Evolutionary conservation across 2,329 filamentous ascomycete species (phyloP).

Genomic region (Penicillium sp.): DNA sequence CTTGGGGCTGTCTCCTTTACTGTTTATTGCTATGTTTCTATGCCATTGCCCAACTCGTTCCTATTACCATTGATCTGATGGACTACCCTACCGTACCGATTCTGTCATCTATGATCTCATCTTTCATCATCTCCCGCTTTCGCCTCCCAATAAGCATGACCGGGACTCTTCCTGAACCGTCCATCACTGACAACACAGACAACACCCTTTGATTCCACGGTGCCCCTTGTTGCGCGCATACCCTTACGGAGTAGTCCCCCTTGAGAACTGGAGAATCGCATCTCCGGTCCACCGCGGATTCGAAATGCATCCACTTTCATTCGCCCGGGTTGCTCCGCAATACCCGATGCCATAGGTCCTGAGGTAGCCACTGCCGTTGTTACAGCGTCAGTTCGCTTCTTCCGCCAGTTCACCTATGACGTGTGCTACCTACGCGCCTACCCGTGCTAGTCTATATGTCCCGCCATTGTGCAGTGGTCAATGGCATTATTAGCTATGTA

Average conservation of each 20-base stretch:
- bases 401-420: not conserved
- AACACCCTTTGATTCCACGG: not conserved
- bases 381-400: not conserved
- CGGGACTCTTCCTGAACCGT: not conserved
- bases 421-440: not conserved
- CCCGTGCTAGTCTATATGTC: not conserved
- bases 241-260: slow-evolving; percentile 2
- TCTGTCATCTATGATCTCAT: slow-evolving; percentile 19
- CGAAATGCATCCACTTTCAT: slow-evolving; percentile 19
- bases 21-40: not conserved
- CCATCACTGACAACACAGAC: too few relatives aligned
- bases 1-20: not conserved
- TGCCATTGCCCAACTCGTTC: not conserved
- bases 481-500: not conserved
- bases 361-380: slow-evolving; percentile 6
- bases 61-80: not conserved
- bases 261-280: slow-evolving; percentile 10
- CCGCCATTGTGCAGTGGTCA: not conserved
- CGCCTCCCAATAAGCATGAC: not conserved
- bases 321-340: slow-evolving; percentile 12
- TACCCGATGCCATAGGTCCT: slow-evolving; percentile 16
- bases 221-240: not conserved
- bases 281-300: slow-evolving; percentile 17
- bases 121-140: slow-evolving; percentile 12
- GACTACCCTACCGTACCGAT: not conserved